Evolutionary conservation across 306 rosid species (phyloP).

Genomic region (Gynostemma pentaphyllum): DNA sequence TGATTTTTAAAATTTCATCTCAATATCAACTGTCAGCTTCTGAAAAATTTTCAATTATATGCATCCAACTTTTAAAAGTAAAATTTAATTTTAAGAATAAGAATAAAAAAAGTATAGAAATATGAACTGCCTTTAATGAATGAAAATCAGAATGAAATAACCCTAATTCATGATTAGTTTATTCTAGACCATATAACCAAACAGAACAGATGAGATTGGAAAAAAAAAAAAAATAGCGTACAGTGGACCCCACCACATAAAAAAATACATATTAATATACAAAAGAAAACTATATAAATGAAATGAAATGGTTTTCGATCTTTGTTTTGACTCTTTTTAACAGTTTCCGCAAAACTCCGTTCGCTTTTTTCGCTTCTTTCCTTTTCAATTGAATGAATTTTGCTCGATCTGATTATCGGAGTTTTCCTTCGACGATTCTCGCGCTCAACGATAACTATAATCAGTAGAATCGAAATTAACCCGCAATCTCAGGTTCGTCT

Average conservation of each 20-base stretch:
- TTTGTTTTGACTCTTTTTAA: neutral
- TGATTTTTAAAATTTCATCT: too few relatives aligned
- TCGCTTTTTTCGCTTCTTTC: neutral
- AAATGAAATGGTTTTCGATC: neutral
- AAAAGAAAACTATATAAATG: constrained; percentile 3
- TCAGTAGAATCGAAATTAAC: neutral
- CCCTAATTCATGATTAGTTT: neutral
- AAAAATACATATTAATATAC: neutral
- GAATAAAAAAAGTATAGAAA: too few relatives aligned
- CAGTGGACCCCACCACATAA: constrained; percentile 1
- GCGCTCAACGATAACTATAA: neutral
- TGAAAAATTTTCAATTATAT: too few relatives aligned
- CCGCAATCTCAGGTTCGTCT: constrained; percentile 1
- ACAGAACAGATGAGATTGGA: neutral
- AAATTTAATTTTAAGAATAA: too few relatives aligned
- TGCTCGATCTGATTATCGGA: neutral
- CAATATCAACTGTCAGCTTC: too few relatives aligned
- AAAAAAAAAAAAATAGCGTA: neutral
- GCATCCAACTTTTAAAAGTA: too few relatives aligned
- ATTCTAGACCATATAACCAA: neutral
- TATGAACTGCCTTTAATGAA: too few relatives aligned
- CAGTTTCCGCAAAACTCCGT: constrained; percentile 1
- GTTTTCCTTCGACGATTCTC: neutral
- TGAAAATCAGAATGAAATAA: neutral
- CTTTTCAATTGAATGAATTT: neutral